Conservation (phyloP, 768 basidiomycete genomes). For the Galerina marginata region DNA sequence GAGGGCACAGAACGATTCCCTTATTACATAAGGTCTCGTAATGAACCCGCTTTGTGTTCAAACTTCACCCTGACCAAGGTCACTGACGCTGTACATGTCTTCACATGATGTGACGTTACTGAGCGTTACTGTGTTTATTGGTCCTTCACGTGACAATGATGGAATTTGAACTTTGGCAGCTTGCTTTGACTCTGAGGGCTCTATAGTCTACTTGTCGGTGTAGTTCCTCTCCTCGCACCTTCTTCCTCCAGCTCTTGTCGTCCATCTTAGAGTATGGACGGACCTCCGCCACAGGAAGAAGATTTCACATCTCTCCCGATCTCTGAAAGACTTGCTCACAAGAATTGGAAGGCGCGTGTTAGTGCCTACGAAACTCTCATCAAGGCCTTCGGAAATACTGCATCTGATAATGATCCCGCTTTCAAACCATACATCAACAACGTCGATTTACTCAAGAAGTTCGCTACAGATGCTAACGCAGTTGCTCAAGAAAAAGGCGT, state of each 20-base stretch:
- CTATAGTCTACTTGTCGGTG: neutral
- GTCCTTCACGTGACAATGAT: slow-evolving; percentile 3
- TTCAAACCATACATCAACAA: slow-evolving; percentile 89
- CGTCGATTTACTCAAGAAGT: slow-evolving; percentile 81
- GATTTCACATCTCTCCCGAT: slow-evolving; percentile 86
- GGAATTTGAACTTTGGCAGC: slow-evolving; percentile 12
- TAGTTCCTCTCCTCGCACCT: slow-evolving; percentile 5
- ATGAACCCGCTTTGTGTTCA: neutral
- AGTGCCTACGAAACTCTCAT: slow-evolving; percentile 89
- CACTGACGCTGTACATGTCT: neutral
- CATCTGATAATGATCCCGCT: slow-evolving; percentile 91
- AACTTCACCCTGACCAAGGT: neutral
- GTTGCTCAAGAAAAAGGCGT: slow-evolving; percentile 98
- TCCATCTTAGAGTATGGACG: slow-evolving; percentile 68
- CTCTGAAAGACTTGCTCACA: slow-evolving; percentile 84
- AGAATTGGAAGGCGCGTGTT: slow-evolving; percentile 99
- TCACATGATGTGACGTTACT: neutral
- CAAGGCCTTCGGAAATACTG: slow-evolving; percentile 86
- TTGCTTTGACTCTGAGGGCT: neutral
- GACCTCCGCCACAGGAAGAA: slow-evolving; percentile 90
- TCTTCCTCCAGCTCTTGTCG: slow-evolving; percentile 18
- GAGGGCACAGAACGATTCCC: no score
- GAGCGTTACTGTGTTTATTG: neutral
- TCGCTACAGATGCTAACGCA: slow-evolving; percentile 89
- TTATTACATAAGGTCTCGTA: no score